Evolutionary conservation across 371 early-diverging fungal genomes (phyloP).

Genomic region (Gilbertella persicaria): DNA sequence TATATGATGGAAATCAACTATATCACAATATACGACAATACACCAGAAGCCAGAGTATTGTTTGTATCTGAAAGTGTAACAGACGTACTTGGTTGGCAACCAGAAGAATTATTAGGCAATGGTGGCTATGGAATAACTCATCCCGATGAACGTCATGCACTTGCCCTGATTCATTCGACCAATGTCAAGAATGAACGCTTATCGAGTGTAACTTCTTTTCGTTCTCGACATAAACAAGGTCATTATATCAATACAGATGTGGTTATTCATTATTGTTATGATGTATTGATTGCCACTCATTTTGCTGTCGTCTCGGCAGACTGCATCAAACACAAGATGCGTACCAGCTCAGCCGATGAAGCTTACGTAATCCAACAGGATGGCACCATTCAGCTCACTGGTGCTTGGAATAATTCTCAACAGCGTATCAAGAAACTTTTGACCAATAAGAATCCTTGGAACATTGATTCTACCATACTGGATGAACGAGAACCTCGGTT

Average conservation of each 20-base stretch:
- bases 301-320: slow-evolving; percentile 14
- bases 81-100: slow-evolving; percentile 49
- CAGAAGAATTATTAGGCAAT: slow-evolving; percentile 52
- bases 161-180: slow-evolving; percentile 38
- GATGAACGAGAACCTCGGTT: slow-evolving; percentile 26
- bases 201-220: slow-evolving; percentile 32
- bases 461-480: slow-evolving; percentile 13
- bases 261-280: slow-evolving; percentile 42
- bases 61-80: slow-evolving; percentile 56
- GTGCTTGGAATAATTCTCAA: slow-evolving; percentile 33
- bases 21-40: slow-evolving; percentile 60
- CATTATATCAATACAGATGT: slow-evolving; percentile 31
- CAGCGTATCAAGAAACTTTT: slow-evolving; percentile 19
- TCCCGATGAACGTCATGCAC: slow-evolving; percentile 39
- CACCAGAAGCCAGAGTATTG: slow-evolving; percentile 41
- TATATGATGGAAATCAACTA: slow-evolving; percentile 39
- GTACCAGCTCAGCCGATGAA: slow-evolving; percentile 36
- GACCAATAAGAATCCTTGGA: slow-evolving; percentile 22
- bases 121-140: slow-evolving; percentile 50
- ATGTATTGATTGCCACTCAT: slow-evolving; percentile 31
- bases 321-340: slow-evolving; percentile 20
- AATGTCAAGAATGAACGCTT: slow-evolving; percentile 53
- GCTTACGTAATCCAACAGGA: slow-evolving; percentile 17
- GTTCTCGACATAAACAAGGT: slow-evolving; percentile 39
- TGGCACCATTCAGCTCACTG: slow-evolving; percentile 25